These are phyloP conservation scores for Rhodotorula mucilaginosa DNA, from an alignment of 1,284 basidiomycete species.

Conservation along the genomic window DNA sequence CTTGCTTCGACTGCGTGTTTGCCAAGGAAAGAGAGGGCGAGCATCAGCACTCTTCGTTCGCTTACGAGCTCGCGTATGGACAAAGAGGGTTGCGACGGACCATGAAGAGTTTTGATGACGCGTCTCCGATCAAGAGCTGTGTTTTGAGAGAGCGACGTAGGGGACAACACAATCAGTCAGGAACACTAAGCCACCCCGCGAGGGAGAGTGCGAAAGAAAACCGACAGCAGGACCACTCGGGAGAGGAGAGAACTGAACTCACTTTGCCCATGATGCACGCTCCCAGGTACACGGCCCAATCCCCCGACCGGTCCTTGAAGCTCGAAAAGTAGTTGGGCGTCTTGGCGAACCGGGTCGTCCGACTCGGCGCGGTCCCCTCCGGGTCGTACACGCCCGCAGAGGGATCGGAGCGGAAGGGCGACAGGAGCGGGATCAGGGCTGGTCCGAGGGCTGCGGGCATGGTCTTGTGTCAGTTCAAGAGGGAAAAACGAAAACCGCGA, in stretches of 20 bases:
- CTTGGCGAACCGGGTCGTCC: slow-evolving; percentile 59
- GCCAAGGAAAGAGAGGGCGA: not conserved
- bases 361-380: slow-evolving; percentile 60
- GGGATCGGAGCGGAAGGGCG: slow-evolving; percentile 54
- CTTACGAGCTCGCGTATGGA: too few species aligned
- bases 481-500: too few species aligned
- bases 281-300: slow-evolving; percentile 29
- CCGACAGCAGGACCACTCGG: not conserved
- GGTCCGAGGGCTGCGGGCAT: slow-evolving; percentile 52
- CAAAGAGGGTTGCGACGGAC: slow-evolving; percentile 9
- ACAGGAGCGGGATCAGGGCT: slow-evolving; percentile 71
- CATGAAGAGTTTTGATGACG: slow-evolving; percentile 35
- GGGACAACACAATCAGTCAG: not conserved
- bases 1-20: slow-evolving; percentile 28
- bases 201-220: not conserved
- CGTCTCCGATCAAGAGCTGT: slow-evolving; percentile 33
- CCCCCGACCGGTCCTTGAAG: slow-evolving; percentile 75
- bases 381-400: slow-evolving; percentile 52
- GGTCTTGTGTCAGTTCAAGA: slow-evolving; percentile 46
- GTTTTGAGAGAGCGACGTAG: not conserved
- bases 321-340: slow-evolving; percentile 93
- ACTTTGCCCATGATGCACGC: slow-evolving; percentile 73
- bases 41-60: not conserved
- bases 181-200: too few species aligned
- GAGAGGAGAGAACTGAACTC: slow-evolving; percentile 34